Base-by-base conservation (phyloP, 441 rosid genomes). In the Croton laevigatus region DNA sequence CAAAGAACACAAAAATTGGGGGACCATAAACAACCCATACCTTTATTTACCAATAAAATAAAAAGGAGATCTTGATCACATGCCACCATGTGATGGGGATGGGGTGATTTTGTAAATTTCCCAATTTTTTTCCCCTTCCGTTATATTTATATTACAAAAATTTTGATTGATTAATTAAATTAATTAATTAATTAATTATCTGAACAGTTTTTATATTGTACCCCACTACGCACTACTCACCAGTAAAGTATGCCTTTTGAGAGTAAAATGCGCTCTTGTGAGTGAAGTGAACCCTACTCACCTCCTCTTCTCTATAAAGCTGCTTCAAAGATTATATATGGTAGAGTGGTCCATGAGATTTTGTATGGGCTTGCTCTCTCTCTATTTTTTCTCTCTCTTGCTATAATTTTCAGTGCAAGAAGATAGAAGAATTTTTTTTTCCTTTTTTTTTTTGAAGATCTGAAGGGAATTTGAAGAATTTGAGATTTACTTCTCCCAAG, bases 1-100 rank as follows among this genome's bases (percentile, higher is more conserved):
- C 54, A 76, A 65, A 65, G 62, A 74, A 73, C 82, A 78, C 16
- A 16, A 58, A 36, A 62, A 73, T 81, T 66, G 86, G 83, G 86
- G 87, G 87, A 81, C 87, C 89, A 84, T 81, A 73, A 81, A 75
- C 82, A 68, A 70, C 83, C 92, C 92, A 88, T 81, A 74, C 88
- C 84, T 70, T 69, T 75, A 73, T 23, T 74, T 73, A 75, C 82
- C 65, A 73, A 71, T 79, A 59, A 70, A 68, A 72, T 38, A 71
- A 76, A 66, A 54, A 61, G 59, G 23, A 70, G 61, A 78, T 74
- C 75, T 22, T 68, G 51, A 71, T 79, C 89, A 86, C 90, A 83
- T 83, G 90, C 76, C 59, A 54, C 59, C 93, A 88, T 86, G 88
- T 82, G 86, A 83, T 54, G 78, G 73, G 81, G 66, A 74, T 77